Evolutionary conservation across 352 stramenopile genomes (phyloP), one percentile per base, ranked within the genome.

Genomic region (Globisporangium heterothallicum): DNA sequence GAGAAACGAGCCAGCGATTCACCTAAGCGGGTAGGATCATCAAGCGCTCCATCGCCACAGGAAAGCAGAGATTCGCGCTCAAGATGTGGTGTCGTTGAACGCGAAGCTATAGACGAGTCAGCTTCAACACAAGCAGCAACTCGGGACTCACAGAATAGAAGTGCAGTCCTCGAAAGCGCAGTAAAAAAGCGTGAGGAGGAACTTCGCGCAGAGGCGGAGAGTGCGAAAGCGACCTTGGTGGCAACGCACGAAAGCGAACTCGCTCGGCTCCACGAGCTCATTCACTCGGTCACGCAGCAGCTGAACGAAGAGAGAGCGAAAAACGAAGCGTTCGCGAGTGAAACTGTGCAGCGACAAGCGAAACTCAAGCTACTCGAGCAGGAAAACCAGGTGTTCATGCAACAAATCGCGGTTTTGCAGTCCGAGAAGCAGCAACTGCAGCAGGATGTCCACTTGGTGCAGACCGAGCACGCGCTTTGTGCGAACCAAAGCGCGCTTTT

Each of bases 401-500:
- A 66, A 9, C 55, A 72, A 30, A 34, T 73, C 18, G 18, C 45
- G 2, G 30, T 25, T 7, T 16, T 63, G 3, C 56, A 63, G 19
- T 32, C 26, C 6, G 58, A 71, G 18, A 36, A 53, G 14, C 42
- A 43, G 9, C 26, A 50, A 6, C 13, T 58, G 9, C 49, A 50
- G 42, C 44, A 49, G 3, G 56, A 67, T 2, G 22, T 70, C 14
- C 49, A 63, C 12, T 25, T 59, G 1, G 13, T 72, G 3, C 41
- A 49, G n/a, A 42, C 54, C 6, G 49, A 64, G 25, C 65, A 72
- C 26, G 53, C 62, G 2, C 54, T 65, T 10, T 66, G 63, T 40
- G 52, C 51, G 16, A 66, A 60, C 16, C 54, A 74, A 30, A 53
- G 42, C 18, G 41, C 61, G 13, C 58, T 68, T 19, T 63, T 69